Evolutionary conservation across 345 rosid species (phyloP).

Genomic region (Odontarrhena argentea): DNA sequence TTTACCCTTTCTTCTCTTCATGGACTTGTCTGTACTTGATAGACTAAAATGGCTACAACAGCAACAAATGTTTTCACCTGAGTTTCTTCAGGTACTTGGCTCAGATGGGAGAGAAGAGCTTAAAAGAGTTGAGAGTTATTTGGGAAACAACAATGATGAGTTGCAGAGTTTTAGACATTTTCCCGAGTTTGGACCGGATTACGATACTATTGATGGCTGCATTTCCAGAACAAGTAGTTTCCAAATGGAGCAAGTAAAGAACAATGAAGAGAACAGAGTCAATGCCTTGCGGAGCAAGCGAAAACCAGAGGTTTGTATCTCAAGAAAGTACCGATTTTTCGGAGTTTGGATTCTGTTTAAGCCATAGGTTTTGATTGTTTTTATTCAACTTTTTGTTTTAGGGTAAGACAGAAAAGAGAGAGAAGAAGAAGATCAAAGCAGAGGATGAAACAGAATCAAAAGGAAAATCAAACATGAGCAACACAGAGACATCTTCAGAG

Average conservation of each 20-base stretch:
- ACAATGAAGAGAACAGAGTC: slow-evolving; percentile 26
- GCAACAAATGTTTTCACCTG: slow-evolving; percentile 43
- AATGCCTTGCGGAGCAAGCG: slow-evolving; percentile 45
- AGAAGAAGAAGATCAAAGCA: slow-evolving; percentile 47
- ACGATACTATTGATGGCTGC: slow-evolving; percentile 44
- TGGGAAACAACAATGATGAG: slow-evolving; percentile 38
- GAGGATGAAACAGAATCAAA: slow-evolving; percentile 47
- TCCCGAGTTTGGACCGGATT: slow-evolving; percentile 30
- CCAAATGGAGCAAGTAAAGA: slow-evolving; percentile 38
- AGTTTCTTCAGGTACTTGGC: slow-evolving; percentile 40
- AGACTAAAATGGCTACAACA: slow-evolving; percentile 48
- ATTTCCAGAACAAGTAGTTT: slow-evolving; percentile 47
- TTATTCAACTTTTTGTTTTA: slow-evolving; percentile 31
- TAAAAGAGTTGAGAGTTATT: slow-evolving; percentile 32
- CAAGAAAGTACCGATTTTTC: not conserved
- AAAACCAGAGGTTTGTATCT: slow-evolving; percentile 48
- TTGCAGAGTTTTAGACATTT: slow-evolving; percentile 40
- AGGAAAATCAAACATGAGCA: slow-evolving; percentile 41
- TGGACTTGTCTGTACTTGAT: slow-evolving; percentile 47
- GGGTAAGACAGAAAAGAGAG: slow-evolving; percentile 41
- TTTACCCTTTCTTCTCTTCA: slow-evolving; percentile 21
- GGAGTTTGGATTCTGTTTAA: not conserved
- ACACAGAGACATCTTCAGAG: slow-evolving; percentile 44
- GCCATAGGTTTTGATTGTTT: slow-evolving; percentile 7
- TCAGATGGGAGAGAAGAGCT: slow-evolving; percentile 39